These are phyloP conservation scores for Plasmodium fragile DNA, from an alignment of 169 alveolate species.

Conservation along the genomic window DNA sequence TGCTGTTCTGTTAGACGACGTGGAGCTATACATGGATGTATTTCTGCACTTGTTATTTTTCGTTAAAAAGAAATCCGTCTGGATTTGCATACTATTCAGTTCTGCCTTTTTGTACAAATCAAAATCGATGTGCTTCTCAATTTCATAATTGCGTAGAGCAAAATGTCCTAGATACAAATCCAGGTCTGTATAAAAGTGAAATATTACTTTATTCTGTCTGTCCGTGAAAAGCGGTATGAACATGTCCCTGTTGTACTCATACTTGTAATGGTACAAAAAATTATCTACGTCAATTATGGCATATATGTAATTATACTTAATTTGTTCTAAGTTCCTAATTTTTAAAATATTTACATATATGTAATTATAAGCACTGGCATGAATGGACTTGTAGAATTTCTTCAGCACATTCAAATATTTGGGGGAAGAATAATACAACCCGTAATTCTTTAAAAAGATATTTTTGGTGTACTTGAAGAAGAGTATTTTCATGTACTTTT, in stretches of 20 bases:
- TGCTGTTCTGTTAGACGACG: constrained; percentile 38
- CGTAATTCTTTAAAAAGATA: constrained; percentile 54
- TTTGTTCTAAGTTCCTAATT: constrained; percentile 38
- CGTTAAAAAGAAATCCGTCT: constrained; percentile 3
- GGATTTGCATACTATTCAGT: neutral
- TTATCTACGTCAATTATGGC: constrained; percentile 69
- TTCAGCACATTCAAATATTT: constrained; percentile 45
- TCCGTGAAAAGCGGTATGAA: constrained; percentile 68
- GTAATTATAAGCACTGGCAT: constrained; percentile 23
- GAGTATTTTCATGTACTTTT: constrained; percentile 55
- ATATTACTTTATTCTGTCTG: constrained; percentile 43
- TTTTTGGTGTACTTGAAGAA: constrained; percentile 46
- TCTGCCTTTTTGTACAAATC: constrained; percentile 29
- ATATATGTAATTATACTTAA: constrained; percentile 56
- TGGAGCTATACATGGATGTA: constrained; percentile 9
- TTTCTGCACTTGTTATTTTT: constrained; percentile 9
- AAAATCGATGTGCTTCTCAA: constrained; percentile 65
- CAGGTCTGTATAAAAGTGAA: constrained; percentile 47
- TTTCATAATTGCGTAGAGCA: constrained; percentile 40
- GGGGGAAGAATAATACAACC: constrained; percentile 25
- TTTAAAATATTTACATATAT: constrained; percentile 69
- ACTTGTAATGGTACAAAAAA: constrained; percentile 57
- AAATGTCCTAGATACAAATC: constrained; percentile 53
- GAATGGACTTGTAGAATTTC: constrained; percentile 33
- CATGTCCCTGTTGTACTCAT: constrained; percentile 68